Base-by-base conservation (phyloP, 345 rosid genomes). In the Psidium friedrichsthalianum region DNA sequence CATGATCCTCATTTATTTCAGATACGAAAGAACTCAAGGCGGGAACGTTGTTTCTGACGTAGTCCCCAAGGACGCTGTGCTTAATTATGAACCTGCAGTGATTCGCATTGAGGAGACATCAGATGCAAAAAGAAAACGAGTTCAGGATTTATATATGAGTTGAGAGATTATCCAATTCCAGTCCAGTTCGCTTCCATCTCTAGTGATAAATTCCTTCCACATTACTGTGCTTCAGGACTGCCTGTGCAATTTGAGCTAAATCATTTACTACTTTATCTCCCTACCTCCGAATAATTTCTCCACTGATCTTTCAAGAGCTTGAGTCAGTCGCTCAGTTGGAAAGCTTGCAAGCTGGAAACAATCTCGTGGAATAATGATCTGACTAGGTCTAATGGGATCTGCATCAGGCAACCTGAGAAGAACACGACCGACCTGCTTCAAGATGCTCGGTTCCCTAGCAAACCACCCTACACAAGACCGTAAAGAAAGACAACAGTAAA, bases 391-490 rank as follows among this genome's bases (percentile, higher is more conserved):
- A 51, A n/a, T 85, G 29, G 58, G 82, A 87, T 86, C 83, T 29
- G 82, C 53, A 36, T 80, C 86, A 86, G 94, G 90, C 64, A 89
- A 89, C 89, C 90, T 90, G 61, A 97, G 90, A 20, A 97, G 94
- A 84, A 91, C 89, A 8, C 56, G 88, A 16, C 99, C 98, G 57
- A 97, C 94, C 10, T 83, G 88, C 87, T 90, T 95, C 87, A 97
- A 89, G 88, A 90, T 90, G 76, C 82, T 82, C 32, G 98, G 94
- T 83, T 95, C 95, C 89, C 95, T 83, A 83, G 99, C 96, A 93
- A 97, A 95, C 98, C 98, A 97, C 86, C 98, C 99, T 97, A 89
- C 12, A 86, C 29, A 69, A 88, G 53, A 86, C 29, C 84, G 78
- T 29, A 64, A 32, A 64, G 12, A 64, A 32, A 64, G 44, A 69